These are phyloP conservation scores for Hymenoscyphus scutula DNA, from an alignment of 2,329 filamentous ascomycete genomes.

Conservation along the genomic window DNA sequence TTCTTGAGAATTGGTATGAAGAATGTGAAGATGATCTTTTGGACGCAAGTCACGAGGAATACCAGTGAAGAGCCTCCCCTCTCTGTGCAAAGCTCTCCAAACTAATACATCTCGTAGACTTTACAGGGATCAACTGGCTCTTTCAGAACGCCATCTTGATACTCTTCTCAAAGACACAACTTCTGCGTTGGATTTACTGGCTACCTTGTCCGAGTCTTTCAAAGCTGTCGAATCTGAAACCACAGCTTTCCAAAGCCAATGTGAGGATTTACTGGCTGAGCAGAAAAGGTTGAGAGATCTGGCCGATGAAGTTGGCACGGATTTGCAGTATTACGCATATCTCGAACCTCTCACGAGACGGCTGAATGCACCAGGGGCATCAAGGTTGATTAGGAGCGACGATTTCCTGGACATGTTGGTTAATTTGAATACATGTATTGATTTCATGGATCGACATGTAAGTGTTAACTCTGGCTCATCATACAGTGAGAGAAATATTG, in stretches of 20 bases:
- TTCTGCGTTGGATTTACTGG: slow-evolving; percentile 71
- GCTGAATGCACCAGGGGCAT: slow-evolving; percentile 87
- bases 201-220: slow-evolving; percentile 81
- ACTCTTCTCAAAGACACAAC: slow-evolving; percentile 75
- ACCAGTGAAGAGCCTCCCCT: slow-evolving; percentile 59
- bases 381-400: slow-evolving; percentile 77
- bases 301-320: slow-evolving; percentile 80
- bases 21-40: slow-evolving; percentile 65
- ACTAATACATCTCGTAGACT: slow-evolving; percentile 45
- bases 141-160: slow-evolving; percentile 80
- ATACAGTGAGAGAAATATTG: neutral
- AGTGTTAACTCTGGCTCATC: slow-evolving; percentile 34
- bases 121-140: slow-evolving; percentile 76
- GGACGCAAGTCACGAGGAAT: slow-evolving; percentile 80
- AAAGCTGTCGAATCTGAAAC: slow-evolving; percentile 85
- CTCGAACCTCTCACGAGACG: slow-evolving; percentile 86
- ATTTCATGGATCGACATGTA: slow-evolving; percentile 87
- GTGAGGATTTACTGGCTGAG: slow-evolving; percentile 80
- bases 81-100: neutral
- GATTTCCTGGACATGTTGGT: slow-evolving; percentile 86
- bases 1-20: slow-evolving; percentile 58
- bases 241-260: slow-evolving; percentile 87
- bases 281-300: slow-evolving; percentile 76
- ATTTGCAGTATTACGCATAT: slow-evolving; percentile 92
- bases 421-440: slow-evolving; percentile 85